Evolutionary conservation across 768 basidiomycete genomes (phyloP).

Genomic region (Fibroporia radiculosa): DNA sequence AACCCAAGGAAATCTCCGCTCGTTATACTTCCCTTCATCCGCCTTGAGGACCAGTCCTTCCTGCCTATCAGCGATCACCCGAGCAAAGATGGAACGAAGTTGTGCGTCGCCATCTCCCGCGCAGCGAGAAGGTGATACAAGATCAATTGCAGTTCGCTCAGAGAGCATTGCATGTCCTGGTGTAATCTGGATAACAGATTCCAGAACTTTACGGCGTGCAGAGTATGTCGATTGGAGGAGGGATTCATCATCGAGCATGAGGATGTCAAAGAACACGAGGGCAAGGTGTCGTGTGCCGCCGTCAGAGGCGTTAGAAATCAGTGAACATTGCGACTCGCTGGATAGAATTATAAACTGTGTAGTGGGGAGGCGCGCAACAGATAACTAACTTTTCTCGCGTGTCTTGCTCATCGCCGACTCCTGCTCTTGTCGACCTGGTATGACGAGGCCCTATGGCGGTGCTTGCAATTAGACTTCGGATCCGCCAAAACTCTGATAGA

Average conservation of each 20-base stretch:
- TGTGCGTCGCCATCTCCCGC: slow-evolving; percentile 8
- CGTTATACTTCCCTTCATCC: slow-evolving; percentile 59
- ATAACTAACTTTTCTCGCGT: neutral
- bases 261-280: slow-evolving; percentile 82
- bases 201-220: slow-evolving; percentile 52
- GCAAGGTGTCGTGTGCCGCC: slow-evolving; percentile 50
- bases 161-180: slow-evolving; percentile 62
- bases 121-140: slow-evolving; percentile 11
- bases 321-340: slow-evolving; percentile 30
- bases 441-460: slow-evolving; percentile 51
- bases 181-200: slow-evolving; percentile 42
- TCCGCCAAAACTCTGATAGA: slow-evolving; percentile 68
- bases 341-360: neutral
- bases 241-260: slow-evolving; percentile 56
- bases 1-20: slow-evolving; percentile 64
- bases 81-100: slow-evolving; percentile 41
- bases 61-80: slow-evolving; percentile 41
- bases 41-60: slow-evolving; percentile 80
- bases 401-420: neutral
- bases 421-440: slow-evolving; percentile 1
- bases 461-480: slow-evolving; percentile 48
- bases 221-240: slow-evolving; percentile 51
- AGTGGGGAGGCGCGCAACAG: neutral
- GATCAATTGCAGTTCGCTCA: slow-evolving; percentile 41
- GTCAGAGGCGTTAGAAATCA: slow-evolving; percentile 32